These are phyloP conservation scores for Pleoardoris graminearum DNA, from an alignment of 2,329 filamentous ascomycete species.

Conservation along the genomic window DNA sequence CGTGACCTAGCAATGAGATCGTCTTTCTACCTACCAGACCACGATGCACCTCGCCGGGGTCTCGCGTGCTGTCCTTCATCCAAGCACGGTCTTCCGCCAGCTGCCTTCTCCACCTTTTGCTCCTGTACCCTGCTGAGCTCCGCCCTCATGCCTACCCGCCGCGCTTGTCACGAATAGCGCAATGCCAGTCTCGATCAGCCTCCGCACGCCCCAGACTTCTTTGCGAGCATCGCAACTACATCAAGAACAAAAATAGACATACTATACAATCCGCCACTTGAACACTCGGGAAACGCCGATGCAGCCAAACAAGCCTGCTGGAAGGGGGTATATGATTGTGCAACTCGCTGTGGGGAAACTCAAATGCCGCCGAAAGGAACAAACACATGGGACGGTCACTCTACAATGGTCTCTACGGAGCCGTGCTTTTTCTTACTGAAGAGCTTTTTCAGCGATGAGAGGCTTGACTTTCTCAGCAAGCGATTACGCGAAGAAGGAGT, in stretches of 20 bases:
- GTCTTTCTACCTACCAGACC: constrained; percentile 7
- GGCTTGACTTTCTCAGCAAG: constrained; percentile 38
- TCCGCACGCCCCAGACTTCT: constrained; percentile 4
- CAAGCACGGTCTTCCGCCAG: neutral
- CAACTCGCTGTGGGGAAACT: constrained; percentile 26
- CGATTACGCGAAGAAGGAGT: constrained; percentile 20
- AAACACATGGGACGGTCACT: constrained; percentile 26
- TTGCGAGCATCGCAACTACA: constrained; percentile 25
- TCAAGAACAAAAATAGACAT: constrained; percentile 19
- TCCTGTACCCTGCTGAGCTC: neutral
- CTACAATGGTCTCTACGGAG: constrained; percentile 39
- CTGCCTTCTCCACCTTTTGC: neutral
- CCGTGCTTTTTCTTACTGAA: constrained; percentile 42
- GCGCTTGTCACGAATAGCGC: neutral
- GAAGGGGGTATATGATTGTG: constrained; percentile 40
- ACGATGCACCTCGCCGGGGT: neutral
- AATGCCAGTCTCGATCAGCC: neutral
- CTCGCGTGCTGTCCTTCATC: neutral
- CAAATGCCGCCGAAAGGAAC: constrained; percentile 26
- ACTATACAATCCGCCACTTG: constrained; percentile 19
- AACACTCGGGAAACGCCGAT: constrained; percentile 13
- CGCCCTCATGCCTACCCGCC: neutral
- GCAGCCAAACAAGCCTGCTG: constrained; percentile 20
- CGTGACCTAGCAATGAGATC: constrained; percentile 1
- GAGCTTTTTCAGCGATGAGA: constrained; percentile 41